Evolutionary conservation across 169 alveolate species (phyloP).

Genomic region (Besnoitia besnoiti): DNA sequence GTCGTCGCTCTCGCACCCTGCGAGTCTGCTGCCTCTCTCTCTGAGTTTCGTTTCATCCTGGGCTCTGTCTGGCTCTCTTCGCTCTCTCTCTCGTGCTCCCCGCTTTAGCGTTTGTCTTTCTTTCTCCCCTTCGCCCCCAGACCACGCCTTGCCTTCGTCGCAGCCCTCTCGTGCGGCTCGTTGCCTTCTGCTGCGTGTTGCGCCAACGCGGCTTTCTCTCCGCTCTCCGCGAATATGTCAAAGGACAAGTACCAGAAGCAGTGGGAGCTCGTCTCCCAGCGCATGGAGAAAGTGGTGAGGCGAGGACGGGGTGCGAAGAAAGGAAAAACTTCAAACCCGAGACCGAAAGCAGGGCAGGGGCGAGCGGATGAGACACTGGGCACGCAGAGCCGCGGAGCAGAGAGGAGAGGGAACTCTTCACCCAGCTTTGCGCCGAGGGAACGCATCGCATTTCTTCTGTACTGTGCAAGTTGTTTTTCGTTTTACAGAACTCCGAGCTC

Average conservation of each 20-base stretch:
- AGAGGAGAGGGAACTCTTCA: background rate
- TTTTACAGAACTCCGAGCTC: conserved; percentile 66
- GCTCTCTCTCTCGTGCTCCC: background rate
- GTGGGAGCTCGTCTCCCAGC: conserved; percentile 65
- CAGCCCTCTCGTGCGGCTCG: background rate
- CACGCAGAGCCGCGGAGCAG: too few species aligned
- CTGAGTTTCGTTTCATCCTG: too few species aligned
- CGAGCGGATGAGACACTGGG: too few species aligned
- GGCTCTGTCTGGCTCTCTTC: background rate
- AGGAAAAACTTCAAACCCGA: too few species aligned
- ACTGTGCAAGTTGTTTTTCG: background rate
- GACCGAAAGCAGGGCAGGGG: too few species aligned
- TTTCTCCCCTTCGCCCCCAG: background rate
- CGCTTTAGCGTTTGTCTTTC: background rate
- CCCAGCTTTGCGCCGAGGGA: too few species aligned
- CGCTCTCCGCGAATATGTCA: conserved; percentile 23
- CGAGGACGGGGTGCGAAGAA: background rate
- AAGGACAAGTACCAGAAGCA: conserved; percentile 66
- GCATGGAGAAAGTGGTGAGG: conserved; percentile 66
- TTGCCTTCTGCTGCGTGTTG: background rate
- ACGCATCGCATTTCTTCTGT: background rate
- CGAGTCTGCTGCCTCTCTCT: too few species aligned
- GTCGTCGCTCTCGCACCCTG: too few species aligned
- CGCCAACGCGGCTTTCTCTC: background rate
- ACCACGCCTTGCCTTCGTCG: background rate